Percentiles rank a stretch among this genome's conserved stretches.
These are phyloP conservation scores for Orbilia blumenaviensis DNA, from an alignment of 2,329 filamentous ascomycete species.

Conservation along the genomic window DNA sequence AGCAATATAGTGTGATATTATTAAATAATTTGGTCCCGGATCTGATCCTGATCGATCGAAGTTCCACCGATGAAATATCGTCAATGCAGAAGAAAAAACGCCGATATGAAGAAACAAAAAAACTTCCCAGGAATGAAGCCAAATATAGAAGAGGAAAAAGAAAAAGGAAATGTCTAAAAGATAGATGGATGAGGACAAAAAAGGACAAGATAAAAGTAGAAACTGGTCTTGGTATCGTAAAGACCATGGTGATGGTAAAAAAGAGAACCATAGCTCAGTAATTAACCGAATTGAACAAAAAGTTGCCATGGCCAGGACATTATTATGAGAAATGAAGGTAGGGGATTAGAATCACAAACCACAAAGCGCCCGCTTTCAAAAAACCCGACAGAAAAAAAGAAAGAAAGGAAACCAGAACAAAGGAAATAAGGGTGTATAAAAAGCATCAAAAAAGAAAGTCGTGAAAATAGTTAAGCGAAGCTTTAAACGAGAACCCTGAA, in stretches of 20 bases:
- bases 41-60: too few species aligned
- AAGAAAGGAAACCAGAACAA: conserved; percentile 29
- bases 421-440: conserved; percentile 32
- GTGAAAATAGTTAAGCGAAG: not conserved
- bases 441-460: not conserved
- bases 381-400: not conserved
- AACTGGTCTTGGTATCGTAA: conserved; percentile 7
- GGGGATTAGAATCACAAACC: too few species aligned
- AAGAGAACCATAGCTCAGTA: not conserved
- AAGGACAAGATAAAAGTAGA: conserved; percentile 3
- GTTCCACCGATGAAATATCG: not conserved
- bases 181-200: too few species aligned
- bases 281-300: not conserved
- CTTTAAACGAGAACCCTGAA: not conserved
- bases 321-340: not conserved
- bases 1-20: not conserved
- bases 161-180: conserved; percentile 1
- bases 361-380: conserved; percentile 20
- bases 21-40: too few species aligned
- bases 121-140: not conserved
- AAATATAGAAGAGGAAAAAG: not conserved
- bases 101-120: not conserved
- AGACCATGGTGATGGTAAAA: not conserved
- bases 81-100: not conserved
- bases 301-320: conserved; percentile 1